These are phyloP conservation scores for Huntiella decipiens DNA, from an alignment of 2,329 filamentous ascomycete genomes.

Conservation along the genomic window DNA sequence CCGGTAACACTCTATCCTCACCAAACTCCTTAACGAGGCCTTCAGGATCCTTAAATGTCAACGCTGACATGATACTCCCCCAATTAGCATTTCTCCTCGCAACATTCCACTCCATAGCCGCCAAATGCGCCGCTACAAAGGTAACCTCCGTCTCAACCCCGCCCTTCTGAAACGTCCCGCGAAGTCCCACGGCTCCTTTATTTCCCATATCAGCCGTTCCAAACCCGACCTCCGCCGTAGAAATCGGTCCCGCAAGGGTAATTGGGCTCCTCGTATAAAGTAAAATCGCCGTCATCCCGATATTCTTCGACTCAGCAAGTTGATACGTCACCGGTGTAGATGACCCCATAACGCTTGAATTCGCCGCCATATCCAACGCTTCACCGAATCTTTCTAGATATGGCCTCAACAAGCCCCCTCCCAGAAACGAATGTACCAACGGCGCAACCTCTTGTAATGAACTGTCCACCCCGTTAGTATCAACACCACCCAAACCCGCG, in stretches of 20 bases:
- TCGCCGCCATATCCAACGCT: constrained; percentile 52
- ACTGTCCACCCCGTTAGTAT: constrained; percentile 18
- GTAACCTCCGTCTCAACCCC: constrained; percentile 44
- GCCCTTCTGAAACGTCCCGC: constrained; percentile 37
- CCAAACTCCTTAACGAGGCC: constrained; percentile 17
- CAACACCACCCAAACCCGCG: background rate
- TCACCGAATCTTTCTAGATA: constrained; percentile 57
- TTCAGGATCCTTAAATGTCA: constrained; percentile 51
- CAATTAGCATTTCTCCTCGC: constrained; percentile 70
- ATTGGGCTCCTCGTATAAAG: constrained; percentile 53
- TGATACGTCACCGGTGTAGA: constrained; percentile 31
- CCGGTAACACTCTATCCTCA: background rate
- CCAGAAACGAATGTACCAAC: constrained; percentile 66
- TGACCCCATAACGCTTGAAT: constrained; percentile 14
- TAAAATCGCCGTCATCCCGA: constrained; percentile 80
- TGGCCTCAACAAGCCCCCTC: constrained; percentile 55
- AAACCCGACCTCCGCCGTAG: constrained; percentile 67
- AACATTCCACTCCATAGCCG: constrained; percentile 67
- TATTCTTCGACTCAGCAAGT: constrained; percentile 50
- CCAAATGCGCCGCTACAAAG: constrained; percentile 74
- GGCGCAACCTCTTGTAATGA: constrained; percentile 87
- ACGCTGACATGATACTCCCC: constrained; percentile 58
- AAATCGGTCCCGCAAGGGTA: constrained; percentile 39
- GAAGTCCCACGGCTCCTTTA: constrained; percentile 75
- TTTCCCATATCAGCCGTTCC: constrained; percentile 82